These are phyloP conservation scores for Tolypocladium tropicale DNA, from an alignment of 2,329 filamentous ascomycete species.

Conservation along the genomic window DNA sequence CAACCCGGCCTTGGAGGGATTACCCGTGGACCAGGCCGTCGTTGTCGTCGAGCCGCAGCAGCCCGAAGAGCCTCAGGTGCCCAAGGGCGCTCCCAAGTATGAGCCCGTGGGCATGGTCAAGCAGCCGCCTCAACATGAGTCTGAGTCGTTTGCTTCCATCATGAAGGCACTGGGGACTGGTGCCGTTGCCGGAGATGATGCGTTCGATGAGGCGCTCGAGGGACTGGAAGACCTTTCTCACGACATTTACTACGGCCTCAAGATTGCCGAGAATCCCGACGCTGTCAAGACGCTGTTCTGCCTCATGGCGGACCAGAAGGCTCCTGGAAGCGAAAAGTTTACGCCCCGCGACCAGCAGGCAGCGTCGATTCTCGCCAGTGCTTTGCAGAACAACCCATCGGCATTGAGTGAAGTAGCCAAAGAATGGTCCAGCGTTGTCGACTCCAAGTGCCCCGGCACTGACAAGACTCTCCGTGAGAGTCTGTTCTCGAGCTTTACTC, in stretches of 20 bases:
- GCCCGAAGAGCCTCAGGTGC: constrained; percentile 22
- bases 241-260: constrained; percentile 59
- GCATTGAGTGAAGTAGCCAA: constrained; percentile 42
- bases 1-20: constrained; percentile 34
- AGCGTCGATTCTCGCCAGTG: constrained; percentile 44
- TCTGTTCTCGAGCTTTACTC: constrained; percentile 31
- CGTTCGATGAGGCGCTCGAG: constrained; percentile 41
- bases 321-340: constrained; percentile 11
- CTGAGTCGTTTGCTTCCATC: constrained; percentile 24
- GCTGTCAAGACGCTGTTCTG: constrained; percentile 47
- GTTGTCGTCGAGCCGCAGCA: constrained; percentile 42
- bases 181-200: constrained; percentile 16
- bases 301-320: constrained; percentile 30
- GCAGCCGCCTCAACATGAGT: constrained; percentile 30
- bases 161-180: constrained; percentile 39
- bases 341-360: constrained; percentile 39
- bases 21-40: constrained; percentile 41
- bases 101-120: constrained; percentile 48
- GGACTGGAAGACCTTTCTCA: constrained; percentile 54
- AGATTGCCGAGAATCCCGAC: constrained; percentile 46
- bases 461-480: constrained; percentile 21
- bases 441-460: constrained; percentile 23
- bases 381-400: constrained; percentile 55
- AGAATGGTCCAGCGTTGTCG: constrained; percentile 34
- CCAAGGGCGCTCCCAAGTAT: constrained; percentile 44